A percentile compares a stretch with the other conserved stretches of the same genome.
Evolutionary conservation across 2,329 filamentous ascomycete genomes (phyloP).

Genomic region (Phyllosticta citriasiana): DNA sequence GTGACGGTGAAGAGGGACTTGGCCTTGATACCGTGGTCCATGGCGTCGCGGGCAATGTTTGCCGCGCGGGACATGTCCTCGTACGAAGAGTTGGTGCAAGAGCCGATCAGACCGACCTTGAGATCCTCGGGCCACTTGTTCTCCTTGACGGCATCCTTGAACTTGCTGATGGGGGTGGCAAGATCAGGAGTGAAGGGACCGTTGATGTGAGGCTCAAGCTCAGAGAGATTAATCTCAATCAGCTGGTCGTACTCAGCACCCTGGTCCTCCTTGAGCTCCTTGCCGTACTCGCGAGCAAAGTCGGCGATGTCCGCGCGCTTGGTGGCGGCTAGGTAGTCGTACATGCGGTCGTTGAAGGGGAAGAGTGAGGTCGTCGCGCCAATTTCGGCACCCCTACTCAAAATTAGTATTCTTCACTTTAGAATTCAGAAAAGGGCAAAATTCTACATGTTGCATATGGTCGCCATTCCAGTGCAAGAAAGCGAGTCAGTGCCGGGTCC

Average conservation of each 20-base stretch:
- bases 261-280: conserved; percentile 78
- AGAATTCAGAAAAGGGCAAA: conserved; percentile 3
- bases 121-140: conserved; percentile 96
- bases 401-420: conserved; percentile 26
- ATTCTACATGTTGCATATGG: conserved; percentile 49
- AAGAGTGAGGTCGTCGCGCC: conserved; percentile 88
- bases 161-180: conserved; percentile 95
- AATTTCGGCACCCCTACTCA: conserved; percentile 45
- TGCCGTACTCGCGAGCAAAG: conserved; percentile 72
- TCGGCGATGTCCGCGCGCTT: conserved; percentile 87
- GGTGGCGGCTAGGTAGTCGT: conserved; percentile 87
- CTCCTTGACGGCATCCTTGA: conserved; percentile 84
- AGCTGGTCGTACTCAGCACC: conserved; percentile 92
- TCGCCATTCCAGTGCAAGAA: conserved; percentile 79
- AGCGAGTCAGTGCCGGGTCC: conserved; percentile 64
- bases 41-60: conserved; percentile 81
- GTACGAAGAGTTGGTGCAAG: conserved; percentile 88
- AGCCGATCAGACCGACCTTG: conserved; percentile 94
- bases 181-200: conserved; percentile 98
- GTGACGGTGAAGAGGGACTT: conserved; percentile 92
- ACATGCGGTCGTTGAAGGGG: conserved; percentile 97
- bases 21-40: conserved; percentile 86
- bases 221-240: conserved; percentile 89
- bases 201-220: conserved; percentile 97
- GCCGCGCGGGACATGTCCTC: conserved; percentile 88